Base-by-base conservation (phyloP, 345 rosid genomes). In the Cardamine chenopodiifolia region DNA sequence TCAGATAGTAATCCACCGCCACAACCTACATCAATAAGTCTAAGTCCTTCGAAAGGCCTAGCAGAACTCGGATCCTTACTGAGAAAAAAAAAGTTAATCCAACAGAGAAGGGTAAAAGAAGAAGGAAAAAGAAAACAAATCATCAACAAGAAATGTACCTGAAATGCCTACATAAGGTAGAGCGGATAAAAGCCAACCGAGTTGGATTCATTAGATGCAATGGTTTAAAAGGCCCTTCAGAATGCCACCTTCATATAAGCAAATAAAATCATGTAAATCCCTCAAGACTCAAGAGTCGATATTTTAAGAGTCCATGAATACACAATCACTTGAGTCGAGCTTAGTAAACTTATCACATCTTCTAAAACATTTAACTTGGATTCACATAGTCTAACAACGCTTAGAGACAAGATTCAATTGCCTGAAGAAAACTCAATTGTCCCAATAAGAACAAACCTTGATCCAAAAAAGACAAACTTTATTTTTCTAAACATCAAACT, bases 1-100 rank as follows among this genome's bases (percentile, higher is more conserved):
- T 95, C 99, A 3, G 97, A 89, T 59, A 95, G 97, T 65, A 95
- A 84, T 66, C 98, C 99, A 7, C 99, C 99, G 6, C 98, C 98
- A 52, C 98, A 95, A 47, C 98, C 99, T 19, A 95, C 90, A 71
- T 95, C 99, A 20, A 82, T 75, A 49, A 95, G 66, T 45, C 78
- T 84, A 35, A 95, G 79, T 68, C 98, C 99, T 81, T 95, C 89
- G 55, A 92, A 85, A 71, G 99, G 99, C 82, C 82, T 89, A 39
- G 91, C 83, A 58, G 74, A 67, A 49, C 62, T 66, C 50, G 96
- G 89, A 82, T 92, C 87, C 90, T 84, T 92, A 74, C 99, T 92
- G 80, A 78, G 78, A 75, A 28, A 75, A 26, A 72, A n/a, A 7
- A 50, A 22, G 19, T 49, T 8, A 45, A 59, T 26, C n/a, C 52